A percentile compares a stretch with the other conserved stretches of the same genome.
Evolutionary conservation across 2,329 filamentous ascomycete species (phyloP).

Genomic region (Xylaria sp.): DNA sequence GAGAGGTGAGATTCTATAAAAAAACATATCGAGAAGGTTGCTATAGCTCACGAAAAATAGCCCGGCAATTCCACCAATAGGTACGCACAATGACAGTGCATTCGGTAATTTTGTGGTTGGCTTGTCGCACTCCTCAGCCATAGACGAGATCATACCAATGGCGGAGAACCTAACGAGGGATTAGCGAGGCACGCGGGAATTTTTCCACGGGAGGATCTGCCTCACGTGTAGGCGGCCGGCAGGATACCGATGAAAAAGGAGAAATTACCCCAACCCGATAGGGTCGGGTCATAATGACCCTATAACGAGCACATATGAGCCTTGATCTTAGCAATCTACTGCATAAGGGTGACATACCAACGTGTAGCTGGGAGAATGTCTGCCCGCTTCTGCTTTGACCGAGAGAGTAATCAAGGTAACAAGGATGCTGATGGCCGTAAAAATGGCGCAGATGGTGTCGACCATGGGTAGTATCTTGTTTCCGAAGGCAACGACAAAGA

Average conservation of each 20-base stretch:
- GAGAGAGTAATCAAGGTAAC: conserved; percentile 68
- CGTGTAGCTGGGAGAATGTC: conserved; percentile 62
- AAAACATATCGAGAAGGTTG: not conserved
- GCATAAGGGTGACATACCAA: conserved; percentile 49
- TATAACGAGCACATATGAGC: conserved; percentile 25
- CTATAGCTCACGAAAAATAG: conserved; percentile 59
- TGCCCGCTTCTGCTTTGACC: conserved; percentile 63
- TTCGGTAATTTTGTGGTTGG: conserved; percentile 63
- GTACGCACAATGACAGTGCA: conserved; percentile 63
- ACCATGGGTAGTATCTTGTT: conserved; percentile 68
- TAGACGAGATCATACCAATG: conserved; percentile 70
- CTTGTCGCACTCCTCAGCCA: conserved; percentile 69
- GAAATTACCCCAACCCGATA: conserved; percentile 69
- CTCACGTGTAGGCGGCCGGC: conserved; percentile 64
- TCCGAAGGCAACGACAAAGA: conserved; percentile 66
- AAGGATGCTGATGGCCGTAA: conserved; percentile 66
- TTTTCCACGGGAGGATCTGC: not conserved
- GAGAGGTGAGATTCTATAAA: conserved; percentile 12
- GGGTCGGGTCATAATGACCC: conserved; percentile 65
- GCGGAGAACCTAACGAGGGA: conserved; percentile 60
- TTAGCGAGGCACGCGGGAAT: conserved; percentile 23
- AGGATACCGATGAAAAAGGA: conserved; percentile 72
- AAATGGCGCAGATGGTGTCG: conserved; percentile 67
- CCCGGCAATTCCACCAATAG: conserved; percentile 64
- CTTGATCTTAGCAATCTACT: not conserved